Base-by-base conservation (phyloP, 2,329 filamentous ascomycete species). In the Myriosclerotinia curreyana region DNA sequence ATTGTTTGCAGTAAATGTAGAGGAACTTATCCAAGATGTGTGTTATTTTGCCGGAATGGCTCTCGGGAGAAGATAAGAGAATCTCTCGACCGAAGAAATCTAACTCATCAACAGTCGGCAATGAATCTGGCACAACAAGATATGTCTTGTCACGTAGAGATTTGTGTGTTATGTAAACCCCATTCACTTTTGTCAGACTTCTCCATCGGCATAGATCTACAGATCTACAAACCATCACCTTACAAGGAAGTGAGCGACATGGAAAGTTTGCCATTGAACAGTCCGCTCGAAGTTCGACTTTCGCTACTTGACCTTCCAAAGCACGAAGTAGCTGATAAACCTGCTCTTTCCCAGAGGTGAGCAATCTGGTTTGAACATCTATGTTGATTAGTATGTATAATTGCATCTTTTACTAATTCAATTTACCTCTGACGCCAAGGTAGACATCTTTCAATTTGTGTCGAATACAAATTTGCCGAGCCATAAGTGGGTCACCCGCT, bases 101-200 rank as follows among this genome's bases (percentile, higher is more conserved):
- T 5, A 68, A 51, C 5, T 65, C 67, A 14, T 64, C 65, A 14
- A 65, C 54, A 8, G 46, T 62, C 5, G 68, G 67, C 11, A 69
- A 46, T 6, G 66, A 64, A 2, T 50, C 46, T 34, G 68, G 67
- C 1, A 68, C 54, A 36, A 69, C 64, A 7, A 68, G 64, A 62
- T 69, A 69, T 38, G 63, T 53, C 22, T 65, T 62, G 28, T 65
- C 65, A 11, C 66, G 44, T 48, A 67, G 48, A 2, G 52, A 65
- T 34, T 66, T 56, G 11, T 62, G 59, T 5, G 68, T 69, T 51
- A 69, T 51, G 14, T 67, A 69, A 48, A 69, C 67, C 2, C 68
- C 67, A 4, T 62, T 64, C 8, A 62, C 40, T 50, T 66, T 69
- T 2, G 60, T 54, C 15, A 69, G 44, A 22, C 65, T 60, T 51